A percentile compares a stretch with the other conserved stretches of the same genome.
Evolutionary conservation across 768 basidiomycete species (phyloP).

Genomic region (Psilocybe tampanensis): DNA sequence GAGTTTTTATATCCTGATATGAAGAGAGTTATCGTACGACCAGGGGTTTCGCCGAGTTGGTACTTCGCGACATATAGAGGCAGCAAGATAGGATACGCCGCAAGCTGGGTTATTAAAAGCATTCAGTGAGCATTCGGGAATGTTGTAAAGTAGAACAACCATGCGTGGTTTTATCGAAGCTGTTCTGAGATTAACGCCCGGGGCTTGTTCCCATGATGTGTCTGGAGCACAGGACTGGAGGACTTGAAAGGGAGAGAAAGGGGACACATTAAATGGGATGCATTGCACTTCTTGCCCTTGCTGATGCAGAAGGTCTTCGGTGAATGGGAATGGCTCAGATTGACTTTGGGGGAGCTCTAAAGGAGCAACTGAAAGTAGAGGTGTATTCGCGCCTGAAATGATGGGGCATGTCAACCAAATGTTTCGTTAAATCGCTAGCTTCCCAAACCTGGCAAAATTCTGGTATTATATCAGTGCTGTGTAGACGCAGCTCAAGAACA

Average conservation of each 20-base stretch:
- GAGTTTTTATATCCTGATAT: constrained; percentile 11
- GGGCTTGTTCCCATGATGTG: constrained; percentile 35
- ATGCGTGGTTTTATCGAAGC: constrained; percentile 45
- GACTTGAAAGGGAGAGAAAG: constrained; percentile 49
- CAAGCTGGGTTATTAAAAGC: constrained; percentile 37
- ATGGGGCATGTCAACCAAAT: background rate
- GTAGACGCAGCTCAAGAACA: background rate
- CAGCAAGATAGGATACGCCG: constrained; percentile 65
- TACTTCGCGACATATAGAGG: constrained; percentile 65
- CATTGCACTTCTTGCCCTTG: constrained; percentile 53
- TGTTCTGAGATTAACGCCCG: constrained; percentile 44
- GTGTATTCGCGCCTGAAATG: constrained; percentile 43
- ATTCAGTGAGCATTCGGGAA: constrained; percentile 6
- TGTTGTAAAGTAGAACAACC: constrained; percentile 28
- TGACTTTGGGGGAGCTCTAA: constrained; percentile 12
- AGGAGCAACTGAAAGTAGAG: constrained; percentile 45
- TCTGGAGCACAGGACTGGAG: constrained; percentile 30
- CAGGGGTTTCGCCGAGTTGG: constrained; percentile 19
- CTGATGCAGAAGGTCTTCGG: constrained; percentile 46
- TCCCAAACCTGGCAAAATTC: constrained; percentile 47
- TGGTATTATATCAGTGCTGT: constrained; percentile 14
- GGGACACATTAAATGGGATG: constrained; percentile 57
- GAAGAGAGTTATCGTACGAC: constrained; percentile 28
- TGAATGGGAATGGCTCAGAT: constrained; percentile 44
- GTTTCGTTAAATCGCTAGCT: background rate